These are phyloP conservation scores for Penicillium capsulatum DNA, from an alignment of 2,329 filamentous ascomycete species.

Conservation along the genomic window DNA sequence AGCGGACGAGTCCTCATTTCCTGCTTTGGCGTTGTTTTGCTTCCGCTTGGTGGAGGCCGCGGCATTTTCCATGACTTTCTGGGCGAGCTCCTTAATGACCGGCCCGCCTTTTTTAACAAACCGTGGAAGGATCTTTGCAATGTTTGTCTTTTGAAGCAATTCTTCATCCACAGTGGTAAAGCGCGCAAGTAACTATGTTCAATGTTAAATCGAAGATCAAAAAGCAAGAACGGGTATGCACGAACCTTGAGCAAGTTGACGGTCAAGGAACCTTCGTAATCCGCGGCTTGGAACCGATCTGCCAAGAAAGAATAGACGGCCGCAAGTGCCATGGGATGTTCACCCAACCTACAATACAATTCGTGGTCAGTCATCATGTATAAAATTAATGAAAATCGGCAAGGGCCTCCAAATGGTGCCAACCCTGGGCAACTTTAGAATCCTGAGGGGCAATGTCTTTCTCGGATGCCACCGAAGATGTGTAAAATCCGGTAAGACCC, in stretches of 20 bases:
- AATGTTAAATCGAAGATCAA: no score
- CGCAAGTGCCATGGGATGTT: constrained; percentile 46
- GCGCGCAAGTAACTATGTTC: constrained; percentile 48
- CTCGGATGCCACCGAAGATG: no score
- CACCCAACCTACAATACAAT: constrained; percentile 42
- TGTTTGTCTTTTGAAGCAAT: constrained; percentile 56
- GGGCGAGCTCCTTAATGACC: constrained; percentile 53
- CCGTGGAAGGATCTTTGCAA: constrained; percentile 54
- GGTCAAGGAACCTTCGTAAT: constrained; percentile 45
- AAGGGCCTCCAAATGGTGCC: no score
- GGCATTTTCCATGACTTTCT: constrained; percentile 52
- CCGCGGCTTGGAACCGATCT: constrained; percentile 47
- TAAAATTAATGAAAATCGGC: background rate
- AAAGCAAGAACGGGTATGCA: background rate
- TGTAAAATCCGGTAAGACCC: no score
- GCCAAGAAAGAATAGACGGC: constrained; percentile 48
- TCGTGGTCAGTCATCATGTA: constrained; percentile 25
- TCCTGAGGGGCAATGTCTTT: no score
- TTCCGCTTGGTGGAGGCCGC: constrained; percentile 44
- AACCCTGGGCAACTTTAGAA: no score
- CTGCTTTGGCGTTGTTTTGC: constrained; percentile 34
- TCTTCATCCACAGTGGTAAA: constrained; percentile 57
- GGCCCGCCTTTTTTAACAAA: constrained; percentile 57
- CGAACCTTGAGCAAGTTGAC: constrained; percentile 45
- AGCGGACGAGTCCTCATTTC: constrained; percentile 34